These are phyloP conservation scores for Colletotrichum truncatum DNA, from an alignment of 2,329 filamentous ascomycete species.

Conservation along the genomic window DNA sequence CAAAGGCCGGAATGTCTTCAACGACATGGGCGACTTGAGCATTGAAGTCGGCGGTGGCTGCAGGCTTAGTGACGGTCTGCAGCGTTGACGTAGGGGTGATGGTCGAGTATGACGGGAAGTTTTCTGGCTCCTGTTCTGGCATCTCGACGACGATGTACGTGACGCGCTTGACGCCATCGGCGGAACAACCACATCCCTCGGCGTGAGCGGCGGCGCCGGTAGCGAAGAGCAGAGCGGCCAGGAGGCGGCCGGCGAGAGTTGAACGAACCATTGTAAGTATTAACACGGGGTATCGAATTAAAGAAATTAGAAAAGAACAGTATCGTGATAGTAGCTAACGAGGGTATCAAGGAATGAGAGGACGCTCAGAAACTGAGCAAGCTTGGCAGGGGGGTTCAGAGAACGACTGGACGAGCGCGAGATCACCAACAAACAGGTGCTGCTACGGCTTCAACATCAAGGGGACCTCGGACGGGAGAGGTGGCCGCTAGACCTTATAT, in stretches of 20 bases:
- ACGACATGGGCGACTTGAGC: conserved; percentile 13
- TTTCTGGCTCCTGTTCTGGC: conserved; percentile 27
- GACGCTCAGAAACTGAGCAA: conserved; percentile 13
- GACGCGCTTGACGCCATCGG: conserved; percentile 23
- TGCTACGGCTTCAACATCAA: conserved; percentile 5
- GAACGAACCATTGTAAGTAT: conserved; percentile 21
- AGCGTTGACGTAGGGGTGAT: not conserved
- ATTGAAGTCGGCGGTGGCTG: not conserved
- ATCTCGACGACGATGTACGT: conserved; percentile 33
- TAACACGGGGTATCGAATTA: not conserved
- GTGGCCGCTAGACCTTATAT: conserved; percentile 19
- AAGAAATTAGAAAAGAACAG: not conserved
- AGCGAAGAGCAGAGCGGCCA: conserved; percentile 19
- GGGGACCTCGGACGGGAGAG: not conserved
- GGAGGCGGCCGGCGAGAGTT: conserved; percentile 5
- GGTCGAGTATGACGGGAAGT: not conserved
- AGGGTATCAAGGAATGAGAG: conserved; percentile 8
- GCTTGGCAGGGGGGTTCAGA: not conserved
- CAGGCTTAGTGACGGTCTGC: not conserved
- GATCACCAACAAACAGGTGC: conserved; percentile 14
- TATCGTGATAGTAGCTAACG: not conserved
- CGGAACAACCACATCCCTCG: conserved; percentile 26
- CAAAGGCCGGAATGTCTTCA: conserved; percentile 12
- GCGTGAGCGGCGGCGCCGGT: conserved; percentile 16
- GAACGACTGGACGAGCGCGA: conserved; percentile 1